A percentile compares a stretch with the other conserved stretches of the same genome.
These are phyloP conservation scores for Viola pubescens DNA, from an alignment of 441 rosid genomes.

Conservation along the genomic window DNA sequence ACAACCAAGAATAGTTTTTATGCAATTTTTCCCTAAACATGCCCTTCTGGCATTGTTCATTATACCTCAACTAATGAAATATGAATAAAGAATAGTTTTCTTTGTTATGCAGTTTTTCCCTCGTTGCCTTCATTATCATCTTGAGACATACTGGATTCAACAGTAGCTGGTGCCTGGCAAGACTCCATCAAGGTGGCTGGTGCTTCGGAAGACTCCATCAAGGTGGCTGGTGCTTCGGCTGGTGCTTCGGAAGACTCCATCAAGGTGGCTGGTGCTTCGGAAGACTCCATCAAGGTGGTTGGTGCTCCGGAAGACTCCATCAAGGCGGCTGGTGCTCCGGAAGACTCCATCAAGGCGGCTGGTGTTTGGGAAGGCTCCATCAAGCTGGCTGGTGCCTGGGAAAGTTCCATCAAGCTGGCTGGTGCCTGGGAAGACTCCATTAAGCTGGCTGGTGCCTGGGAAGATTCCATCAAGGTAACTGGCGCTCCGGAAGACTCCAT, in stretches of 20 bases:
- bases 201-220: not conserved
- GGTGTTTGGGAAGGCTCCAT: not conserved
- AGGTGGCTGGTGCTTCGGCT: constrained; percentile 38
- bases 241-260: constrained; percentile 33
- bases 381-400: not conserved
- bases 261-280: not conserved
- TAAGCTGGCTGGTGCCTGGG: not conserved
- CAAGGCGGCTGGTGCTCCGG: constrained; percentile 81
- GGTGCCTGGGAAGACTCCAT: not conserved
- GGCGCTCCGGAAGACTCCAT: constrained; percentile 49
- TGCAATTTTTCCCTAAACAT: constrained; percentile 8
- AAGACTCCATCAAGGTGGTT: constrained; percentile 10
- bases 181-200: not conserved
- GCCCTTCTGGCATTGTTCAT: constrained; percentile 5
- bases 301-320: constrained; percentile 49
- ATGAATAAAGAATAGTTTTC: constrained; percentile 1
- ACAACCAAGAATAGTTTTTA: constrained; percentile 4
- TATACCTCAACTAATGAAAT: not conserved
- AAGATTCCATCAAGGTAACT: constrained; percentile 10
- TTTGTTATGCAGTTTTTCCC: constrained; percentile 28
- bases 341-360: not conserved
- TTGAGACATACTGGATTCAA: constrained; percentile 25
- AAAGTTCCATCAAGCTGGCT: not conserved
- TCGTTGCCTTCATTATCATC: constrained; percentile 16
- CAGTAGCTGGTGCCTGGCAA: constrained; percentile 10